Base-by-base conservation (phyloP, 495 filamentous ascomycete species). In the Beverwykella pulmonaria region DNA sequence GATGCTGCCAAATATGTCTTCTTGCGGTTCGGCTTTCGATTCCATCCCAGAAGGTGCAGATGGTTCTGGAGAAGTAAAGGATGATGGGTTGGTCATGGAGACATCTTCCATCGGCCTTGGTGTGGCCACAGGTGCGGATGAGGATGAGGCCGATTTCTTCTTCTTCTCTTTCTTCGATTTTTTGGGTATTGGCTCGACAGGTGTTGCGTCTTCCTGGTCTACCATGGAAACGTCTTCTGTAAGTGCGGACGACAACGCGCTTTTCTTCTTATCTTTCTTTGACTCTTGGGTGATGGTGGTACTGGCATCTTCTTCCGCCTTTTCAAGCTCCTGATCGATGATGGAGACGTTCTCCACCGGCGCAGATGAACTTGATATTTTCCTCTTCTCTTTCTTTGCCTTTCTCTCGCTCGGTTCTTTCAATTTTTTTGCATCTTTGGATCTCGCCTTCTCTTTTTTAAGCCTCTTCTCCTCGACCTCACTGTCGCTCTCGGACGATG, bases 1-100 rank as follows among this genome's bases (percentile, higher is more conserved):
- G 73, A 68, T 64, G 17, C 63, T 55, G 8, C 50, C 25, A 58
- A 75, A 75, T n/a, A 63, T 60, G 39, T 73, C 68, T 30, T 29
- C 50, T 23, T 47, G 14, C 1, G 17, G 47, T 25, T 53, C 17
- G 10, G 39, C 2, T 22, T 19, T 36, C 8, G 57, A 3, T 3
- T 48, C 26, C 5, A n/a, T 20, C 7, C 29, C 49, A 17, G 30
- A 12, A 15, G 32, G 32, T 47, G 44, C 29, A 10, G 41, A n/a
- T 20, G 63, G 34, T 23, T 49, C 30, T 1, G 53, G 17, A 19
- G 26, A 47, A 36, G 49, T 19, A 12, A 2, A 2, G 34, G 2
- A 10, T 5, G 1, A 1, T 44, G 23, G 12, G 0, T 30, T 23
- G 41, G 19, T 17, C n/a, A 52, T 54, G 34, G 26, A 39, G 46